Percentiles rank a stretch among this genome's conserved stretches.
Conservation (phyloP, 352 stramenopile species). For the Elongisporangium undulatum region DNA sequence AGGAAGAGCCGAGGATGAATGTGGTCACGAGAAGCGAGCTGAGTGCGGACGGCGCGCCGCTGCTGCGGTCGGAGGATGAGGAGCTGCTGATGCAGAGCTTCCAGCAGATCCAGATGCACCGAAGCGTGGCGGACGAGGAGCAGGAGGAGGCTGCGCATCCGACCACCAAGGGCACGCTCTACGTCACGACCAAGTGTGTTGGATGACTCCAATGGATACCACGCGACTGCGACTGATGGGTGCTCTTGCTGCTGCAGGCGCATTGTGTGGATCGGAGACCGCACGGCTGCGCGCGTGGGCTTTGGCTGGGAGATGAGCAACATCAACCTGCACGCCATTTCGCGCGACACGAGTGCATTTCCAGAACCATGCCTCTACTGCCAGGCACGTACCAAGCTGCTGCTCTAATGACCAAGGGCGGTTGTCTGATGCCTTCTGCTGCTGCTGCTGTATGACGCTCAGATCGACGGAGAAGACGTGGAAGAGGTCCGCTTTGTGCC, state of each 20-base stretch:
- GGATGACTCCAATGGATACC: neutral
- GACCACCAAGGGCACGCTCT: constrained; percentile 27
- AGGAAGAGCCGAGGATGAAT: constrained; percentile 47
- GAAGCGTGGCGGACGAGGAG: constrained; percentile 10
- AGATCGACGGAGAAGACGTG: constrained; percentile 64
- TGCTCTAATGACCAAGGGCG: neutral
- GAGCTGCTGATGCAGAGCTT: constrained; percentile 66
- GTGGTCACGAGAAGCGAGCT: constrained; percentile 40
- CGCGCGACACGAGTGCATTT: constrained; percentile 58
- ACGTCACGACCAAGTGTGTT: constrained; percentile 34
- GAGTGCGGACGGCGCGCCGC: constrained; percentile 37
- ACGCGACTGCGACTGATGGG: neutral
- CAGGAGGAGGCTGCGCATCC: constrained; percentile 14
- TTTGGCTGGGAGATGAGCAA: constrained; percentile 72
- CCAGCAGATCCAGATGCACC: constrained; percentile 32
- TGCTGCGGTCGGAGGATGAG: constrained; percentile 57
- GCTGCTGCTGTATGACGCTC: neutral
- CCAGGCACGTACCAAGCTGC: constrained; percentile 47
- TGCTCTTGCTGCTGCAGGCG: constrained; percentile 20
- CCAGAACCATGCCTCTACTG: constrained; percentile 74
- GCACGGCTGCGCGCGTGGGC: constrained; percentile 29
- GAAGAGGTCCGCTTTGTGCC: constrained; percentile 77
- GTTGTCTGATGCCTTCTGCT: too few relatives aligned
- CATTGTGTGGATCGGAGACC: constrained; percentile 55
- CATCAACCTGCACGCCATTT: constrained; percentile 77